Evolutionary conservation across 164 flowering plant species (phyloP), one percentile per base, ranked within the genome.

Genomic region (Vitis amurensis): DNA sequence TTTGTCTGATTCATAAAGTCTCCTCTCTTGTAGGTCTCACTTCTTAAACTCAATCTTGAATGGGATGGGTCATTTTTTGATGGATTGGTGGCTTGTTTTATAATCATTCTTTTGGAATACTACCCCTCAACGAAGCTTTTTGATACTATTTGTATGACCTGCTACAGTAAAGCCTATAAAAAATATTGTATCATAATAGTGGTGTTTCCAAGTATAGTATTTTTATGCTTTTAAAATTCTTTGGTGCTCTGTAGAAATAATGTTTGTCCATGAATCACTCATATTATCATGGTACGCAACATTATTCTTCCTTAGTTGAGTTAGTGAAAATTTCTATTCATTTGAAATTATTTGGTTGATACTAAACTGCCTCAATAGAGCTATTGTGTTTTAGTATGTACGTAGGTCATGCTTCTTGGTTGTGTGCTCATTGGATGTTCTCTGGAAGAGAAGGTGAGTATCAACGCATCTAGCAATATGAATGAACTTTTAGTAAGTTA

Each of bases 331-430:
- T 2, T 58, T 58, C 9, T 58, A 19, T 58, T 27, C 9, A 17
- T n/a, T 29, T 9, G 8, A 50, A 29, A 31, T 23, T 11, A 50
- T 30, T 50, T 29, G 27, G 11, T 56, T 8, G 19, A 11, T n/a
- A 9, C 68, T 55, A 31, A 73, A 23, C 61, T 73, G 71, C 82
- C 81, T 73, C 81, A 65, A 72, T 68, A 60, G 17, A 60, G 49
- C 75, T 75, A 71, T 72, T 80, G 68, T 74, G 27, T 68, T 82
- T 74, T 91, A 91, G 97, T 69, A 79, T 85, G 88, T 17, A 17
- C 17, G 17, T 97, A 94, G 97, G 94, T 94, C 82, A 94, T 94
- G 98, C 98, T 94, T 88, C 93, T 94, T 83, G 97, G 97, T 70
- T 94, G 92, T 66, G 91, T 94, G 68, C 97, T 92, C 67, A 94